Conservation (phyloP, 352 stramenopile genomes). For the Phytophthora parvispora region DNA sequence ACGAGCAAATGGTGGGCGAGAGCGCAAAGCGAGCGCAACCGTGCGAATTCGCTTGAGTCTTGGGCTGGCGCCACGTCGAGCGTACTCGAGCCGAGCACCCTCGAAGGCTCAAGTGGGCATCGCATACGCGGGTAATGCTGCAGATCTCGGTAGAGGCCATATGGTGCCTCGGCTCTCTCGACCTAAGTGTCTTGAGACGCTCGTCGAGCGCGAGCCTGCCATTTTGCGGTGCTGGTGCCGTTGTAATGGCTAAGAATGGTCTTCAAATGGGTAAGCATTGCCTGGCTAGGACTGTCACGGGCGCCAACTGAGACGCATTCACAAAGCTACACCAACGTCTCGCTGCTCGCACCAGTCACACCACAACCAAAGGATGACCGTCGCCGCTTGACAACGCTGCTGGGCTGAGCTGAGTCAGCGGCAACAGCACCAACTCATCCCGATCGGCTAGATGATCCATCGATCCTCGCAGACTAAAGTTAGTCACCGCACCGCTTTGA, state of each 20-base stretch:
- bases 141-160: background rate
- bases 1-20: too few relatives aligned
- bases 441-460: conserved; percentile 7
- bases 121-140: background rate
- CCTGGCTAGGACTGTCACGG: background rate
- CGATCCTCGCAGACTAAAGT: conserved; percentile 16
- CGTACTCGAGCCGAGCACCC: too few relatives aligned
- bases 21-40: too few relatives aligned
- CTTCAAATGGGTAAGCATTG: too few relatives aligned
- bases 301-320: too few relatives aligned
- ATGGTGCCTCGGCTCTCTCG: background rate
- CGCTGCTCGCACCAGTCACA: background rate
- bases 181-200: too few relatives aligned
- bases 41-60: too few relatives aligned
- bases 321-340: conserved; percentile 18
- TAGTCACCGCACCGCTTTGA: conserved; percentile 3
- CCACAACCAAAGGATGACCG: conserved; percentile 8
- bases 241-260: background rate
- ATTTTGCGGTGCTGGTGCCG: background rate
- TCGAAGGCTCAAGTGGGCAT: background rate
- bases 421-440: background rate
- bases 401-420: background rate
- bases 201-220: background rate
- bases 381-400: too few relatives aligned
- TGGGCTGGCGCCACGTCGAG: background rate